Base-by-base conservation (phyloP, 1,284 basidiomycete species). In the Boletellus deceptivus region DNA sequence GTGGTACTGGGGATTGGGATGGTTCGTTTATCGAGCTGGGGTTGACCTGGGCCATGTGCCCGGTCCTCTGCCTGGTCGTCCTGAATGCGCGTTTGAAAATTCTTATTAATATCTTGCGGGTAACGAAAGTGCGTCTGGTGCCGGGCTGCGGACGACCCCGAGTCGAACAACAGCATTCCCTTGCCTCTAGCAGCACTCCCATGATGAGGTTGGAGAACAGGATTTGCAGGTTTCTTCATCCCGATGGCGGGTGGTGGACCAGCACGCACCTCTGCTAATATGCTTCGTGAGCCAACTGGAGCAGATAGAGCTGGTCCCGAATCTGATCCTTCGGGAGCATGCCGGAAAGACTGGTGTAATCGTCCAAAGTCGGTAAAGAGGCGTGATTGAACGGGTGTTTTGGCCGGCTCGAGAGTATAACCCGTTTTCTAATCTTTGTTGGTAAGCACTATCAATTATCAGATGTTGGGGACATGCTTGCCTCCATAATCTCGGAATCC, bases 221-320 rank as follows among this genome's bases (percentile, higher is more conserved):
- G 71, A 41, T 72, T 65, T 39, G 50, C 52, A 22, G 53, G 54
- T 56, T 50, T 68, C 50, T 52, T 63, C 4, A 17, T 33, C 7
- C 52, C 49, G n/a, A 56, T 48, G 18, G 61, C 66, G 14, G 71
- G 72, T 1, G 74, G 75, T 0, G 72, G 69, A 8, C 77, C 74
- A 0, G 85, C 82, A 20, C 86, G 77, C 6, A 87, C 83, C 67
- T 84, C 84, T 0, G 82, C 83, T 2, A 89, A 70, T 55, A 89
- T 86, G 0, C 77, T 73, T 42, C 86, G 80, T 50, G 78, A 72
- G 6, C 84, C 84, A 6, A 85, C 71, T 0, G 86, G 86, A 1
- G 82, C 84, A n/a, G 84, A 87, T 4, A 89, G 65, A 42, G 61
- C 76, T 52, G 63, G 76, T 43, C 55, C 62, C 55, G 43, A 60